Conservation (phyloP, 176 grass and related monocot species). For the Luzula sylvatica region DNA sequence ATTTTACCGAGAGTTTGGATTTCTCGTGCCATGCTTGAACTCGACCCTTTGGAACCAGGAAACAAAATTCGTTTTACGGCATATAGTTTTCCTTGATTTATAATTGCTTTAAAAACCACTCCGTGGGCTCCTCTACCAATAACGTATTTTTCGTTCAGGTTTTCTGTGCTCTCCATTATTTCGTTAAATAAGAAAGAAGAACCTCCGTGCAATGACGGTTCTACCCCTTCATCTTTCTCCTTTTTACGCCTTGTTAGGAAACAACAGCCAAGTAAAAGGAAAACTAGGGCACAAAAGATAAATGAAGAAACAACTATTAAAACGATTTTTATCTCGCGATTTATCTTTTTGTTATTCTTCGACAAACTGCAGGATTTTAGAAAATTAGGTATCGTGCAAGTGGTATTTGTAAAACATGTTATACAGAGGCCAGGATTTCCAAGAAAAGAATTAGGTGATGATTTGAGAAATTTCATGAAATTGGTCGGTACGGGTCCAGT, state of each 20-base stretch:
- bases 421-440: constrained; percentile 57
- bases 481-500: constrained; percentile 40
- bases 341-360: constrained; percentile 12
- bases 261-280: constrained; percentile 26
- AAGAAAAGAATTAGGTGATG: constrained; percentile 43
- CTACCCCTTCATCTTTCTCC: not conserved
- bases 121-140: constrained; percentile 54
- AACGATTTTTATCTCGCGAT: constrained; percentile 17
- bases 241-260: constrained; percentile 24
- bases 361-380: constrained; percentile 29
- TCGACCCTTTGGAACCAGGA: constrained; percentile 23
- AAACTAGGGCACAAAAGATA: constrained; percentile 18
- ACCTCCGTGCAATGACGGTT: constrained; percentile 29
- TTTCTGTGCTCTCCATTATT: constrained; percentile 48
- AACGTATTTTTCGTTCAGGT: constrained; percentile 39
- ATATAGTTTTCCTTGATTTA: constrained; percentile 37
- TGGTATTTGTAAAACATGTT: constrained; percentile 28
- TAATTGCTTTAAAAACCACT: constrained; percentile 48
- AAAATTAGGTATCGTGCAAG: constrained; percentile 24
- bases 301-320: constrained; percentile 38
- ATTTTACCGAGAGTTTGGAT: constrained; percentile 54
- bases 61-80: constrained; percentile 57
- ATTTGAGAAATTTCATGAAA: constrained; percentile 38
- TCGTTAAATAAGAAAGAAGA: constrained; percentile 38
- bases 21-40: constrained; percentile 58